phyloP scores from a whole-genome alignment of 768 basidiomycete species.

The Omphalotus guepiniiformis region DNA sequence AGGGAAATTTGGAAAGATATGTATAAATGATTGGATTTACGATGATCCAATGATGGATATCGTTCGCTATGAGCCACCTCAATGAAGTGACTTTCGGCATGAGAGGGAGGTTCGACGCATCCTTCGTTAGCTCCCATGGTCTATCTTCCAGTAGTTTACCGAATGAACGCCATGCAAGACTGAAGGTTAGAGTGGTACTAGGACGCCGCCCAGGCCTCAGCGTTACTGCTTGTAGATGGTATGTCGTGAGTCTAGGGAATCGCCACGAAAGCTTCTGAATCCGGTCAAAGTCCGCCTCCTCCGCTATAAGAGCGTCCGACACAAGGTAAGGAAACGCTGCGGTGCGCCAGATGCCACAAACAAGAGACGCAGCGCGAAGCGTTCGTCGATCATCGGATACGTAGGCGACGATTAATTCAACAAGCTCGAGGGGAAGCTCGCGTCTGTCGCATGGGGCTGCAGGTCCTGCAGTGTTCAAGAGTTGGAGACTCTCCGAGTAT shows the following conservation, averaged over 20 bases:
- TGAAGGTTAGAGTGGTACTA: background rate
- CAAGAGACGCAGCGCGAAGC: constrained; percentile 2
- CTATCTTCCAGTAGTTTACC: constrained; percentile 4
- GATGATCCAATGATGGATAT: constrained; percentile 1
- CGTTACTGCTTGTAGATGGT: background rate
- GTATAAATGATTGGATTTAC: constrained; percentile 1
- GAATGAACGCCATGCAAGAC: background rate
- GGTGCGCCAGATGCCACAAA: constrained; percentile 2
- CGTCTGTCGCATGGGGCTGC: too few species aligned
- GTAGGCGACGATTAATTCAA: constrained; percentile 3
- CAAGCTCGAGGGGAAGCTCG: constrained; percentile 3
- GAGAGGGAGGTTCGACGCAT: background rate
- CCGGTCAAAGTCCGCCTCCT: constrained; percentile 4
- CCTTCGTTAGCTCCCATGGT: constrained; percentile 1
- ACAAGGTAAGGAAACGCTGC: constrained; percentile 7
- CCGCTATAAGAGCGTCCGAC: constrained; percentile 2
- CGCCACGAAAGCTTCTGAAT: constrained; percentile 1
- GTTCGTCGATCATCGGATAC: background rate
- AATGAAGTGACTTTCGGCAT: constrained; percentile 7
- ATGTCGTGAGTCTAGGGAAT: constrained; percentile 6
- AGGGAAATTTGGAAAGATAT: constrained; percentile 6
- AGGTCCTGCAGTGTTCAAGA: too few species aligned
- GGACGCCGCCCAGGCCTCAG: background rate
- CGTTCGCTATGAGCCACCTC: constrained; percentile 3
- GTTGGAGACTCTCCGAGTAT: too few species aligned